Base-by-base conservation (phyloP, 1,284 basidiomycete species). In the Agroathelia rolfsii region DNA sequence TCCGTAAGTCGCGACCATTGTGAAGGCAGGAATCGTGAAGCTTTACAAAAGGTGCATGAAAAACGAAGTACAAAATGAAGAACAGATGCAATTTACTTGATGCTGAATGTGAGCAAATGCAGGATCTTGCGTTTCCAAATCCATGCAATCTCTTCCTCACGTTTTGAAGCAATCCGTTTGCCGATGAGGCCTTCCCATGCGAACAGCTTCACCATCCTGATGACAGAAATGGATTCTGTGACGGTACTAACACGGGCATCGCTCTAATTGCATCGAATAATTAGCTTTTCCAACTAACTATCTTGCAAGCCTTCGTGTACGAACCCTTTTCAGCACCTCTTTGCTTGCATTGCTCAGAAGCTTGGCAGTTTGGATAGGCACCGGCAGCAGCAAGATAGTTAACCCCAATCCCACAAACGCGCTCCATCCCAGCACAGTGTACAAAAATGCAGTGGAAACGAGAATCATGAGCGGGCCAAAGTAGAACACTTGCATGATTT, bases 191-290 rank as follows among this genome's bases (percentile, higher is more conserved):
- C 53, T 40, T 74, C 70, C 71, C 72, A 73, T 1, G 62, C 73
- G 42, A 77, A 77, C 44, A 76, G 60, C 53, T 76, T 75, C 52
- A 70, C 54, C 59, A 73, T 72, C 26, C 70, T 56, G n/a, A 64
- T 44, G 24, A 63, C 35, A 16, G 35, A 50, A 54, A 32, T 49
- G 57, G 57, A 64, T 54, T 73, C 70, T 1, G 69, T 66, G 25
- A 69, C 61, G 2, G 52, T 47, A 41, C 70, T 65, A 0, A 72
- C 62, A 11, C 70, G 55, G 2, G 57, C 58, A 41, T 72, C 70
- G 6, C 66, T 71, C 56, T 66, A 24, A 4, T 11, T 11, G 24
- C n/a, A n/a, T n/a, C n/a, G n/a, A 13, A 11, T 34, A 24, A 14
- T 34, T 25, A 35, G 8, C 36, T 30, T 5, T 28, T 58, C 53